phyloP scores from a whole-genome alignment of 441 rosid species.

The Isatis lusitanica region DNA sequence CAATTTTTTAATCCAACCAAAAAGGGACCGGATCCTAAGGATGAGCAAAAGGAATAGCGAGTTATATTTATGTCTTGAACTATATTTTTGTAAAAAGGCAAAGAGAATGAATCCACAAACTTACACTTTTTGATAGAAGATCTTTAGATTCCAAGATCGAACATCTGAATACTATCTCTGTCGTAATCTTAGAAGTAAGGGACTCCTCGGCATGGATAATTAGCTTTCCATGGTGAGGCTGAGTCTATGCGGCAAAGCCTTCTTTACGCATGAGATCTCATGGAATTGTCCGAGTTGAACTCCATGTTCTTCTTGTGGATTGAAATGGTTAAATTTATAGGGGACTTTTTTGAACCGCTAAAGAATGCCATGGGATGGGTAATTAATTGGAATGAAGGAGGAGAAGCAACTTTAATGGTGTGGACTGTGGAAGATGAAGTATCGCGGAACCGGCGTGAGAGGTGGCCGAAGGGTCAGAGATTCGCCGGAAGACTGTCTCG shows the following conservation, averaged over 20 bases:
- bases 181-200: slow-evolving; percentile 62
- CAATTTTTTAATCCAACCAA: slow-evolving; percentile 69
- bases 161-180: slow-evolving; percentile 75
- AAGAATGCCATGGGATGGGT: no score
- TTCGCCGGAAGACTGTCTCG: no score
- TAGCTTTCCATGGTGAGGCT: slow-evolving; percentile 57
- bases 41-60: slow-evolving; percentile 13
- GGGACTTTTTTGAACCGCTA: no score
- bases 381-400: no score
- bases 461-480: no score
- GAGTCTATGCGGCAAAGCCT: slow-evolving; percentile 43
- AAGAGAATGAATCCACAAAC: slow-evolving; percentile 28
- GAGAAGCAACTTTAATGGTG: no score
- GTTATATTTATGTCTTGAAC: slow-evolving; percentile 3
- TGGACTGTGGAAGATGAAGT: no score
- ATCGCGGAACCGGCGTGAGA: no score
- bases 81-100: not conserved
- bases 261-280: slow-evolving; percentile 62
- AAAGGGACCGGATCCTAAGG: slow-evolving; percentile 70
- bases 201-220: slow-evolving; percentile 86
- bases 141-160: slow-evolving; percentile 75
- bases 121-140: slow-evolving; percentile 83
- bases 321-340: no score
- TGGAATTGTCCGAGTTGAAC: slow-evolving; percentile 51
- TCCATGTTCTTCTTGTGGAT: no score